Evolutionary conservation across 345 rosid species (phyloP).

Genomic region (Eucalyptus cladocalyx): DNA sequence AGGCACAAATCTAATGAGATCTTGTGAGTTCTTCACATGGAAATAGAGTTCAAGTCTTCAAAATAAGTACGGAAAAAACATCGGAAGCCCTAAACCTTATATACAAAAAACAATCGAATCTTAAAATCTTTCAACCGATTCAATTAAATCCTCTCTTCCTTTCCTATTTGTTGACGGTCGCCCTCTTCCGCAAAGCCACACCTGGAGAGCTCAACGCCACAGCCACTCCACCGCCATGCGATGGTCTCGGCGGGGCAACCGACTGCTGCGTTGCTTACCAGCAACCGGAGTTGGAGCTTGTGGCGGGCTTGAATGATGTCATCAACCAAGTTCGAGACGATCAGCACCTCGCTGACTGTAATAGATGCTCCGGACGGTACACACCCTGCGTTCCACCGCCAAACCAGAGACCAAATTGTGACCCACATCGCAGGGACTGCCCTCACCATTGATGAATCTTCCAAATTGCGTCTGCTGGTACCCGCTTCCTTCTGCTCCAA

Average conservation of each 20-base stretch:
- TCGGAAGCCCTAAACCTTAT: no score
- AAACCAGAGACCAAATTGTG: not conserved
- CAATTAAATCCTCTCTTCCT: not conserved
- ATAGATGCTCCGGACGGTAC: not conserved
- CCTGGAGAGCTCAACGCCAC: not conserved
- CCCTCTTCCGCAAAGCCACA: not conserved
- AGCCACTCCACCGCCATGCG: not conserved
- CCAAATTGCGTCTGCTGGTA: not conserved
- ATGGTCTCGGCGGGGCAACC: not conserved
- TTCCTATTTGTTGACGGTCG: not conserved
- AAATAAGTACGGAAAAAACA: no score
- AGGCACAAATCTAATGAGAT: no score
- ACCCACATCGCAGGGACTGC: rapidly evolving
- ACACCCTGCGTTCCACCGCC: not conserved
- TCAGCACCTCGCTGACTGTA: no score
- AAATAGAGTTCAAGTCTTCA: not conserved
- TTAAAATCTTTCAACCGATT: no score
- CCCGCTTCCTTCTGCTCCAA: not conserved
- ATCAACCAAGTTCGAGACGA: no score
- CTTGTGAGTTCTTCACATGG: not conserved
- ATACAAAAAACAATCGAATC: no score
- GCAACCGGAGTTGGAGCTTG: not conserved
- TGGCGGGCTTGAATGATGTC: not conserved
- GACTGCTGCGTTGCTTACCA: not conserved
- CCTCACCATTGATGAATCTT: not conserved